Evolutionary conservation across 2,329 filamentous ascomycete genomes (phyloP).

Genomic region (Scleromitrula shiraiana): DNA sequence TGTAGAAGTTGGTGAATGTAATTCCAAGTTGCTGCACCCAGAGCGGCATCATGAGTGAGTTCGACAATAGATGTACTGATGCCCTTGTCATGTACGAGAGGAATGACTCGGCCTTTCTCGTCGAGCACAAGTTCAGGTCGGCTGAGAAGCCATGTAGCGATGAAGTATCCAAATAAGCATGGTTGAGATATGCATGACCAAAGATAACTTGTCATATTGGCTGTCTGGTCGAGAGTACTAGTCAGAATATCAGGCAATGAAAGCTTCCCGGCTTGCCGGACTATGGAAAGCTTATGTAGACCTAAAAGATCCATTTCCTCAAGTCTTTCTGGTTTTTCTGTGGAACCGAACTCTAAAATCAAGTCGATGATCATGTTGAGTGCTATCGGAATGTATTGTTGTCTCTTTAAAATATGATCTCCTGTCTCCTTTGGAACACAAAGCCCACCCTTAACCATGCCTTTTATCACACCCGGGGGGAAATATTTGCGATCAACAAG

Average conservation of each 20-base stretch:
- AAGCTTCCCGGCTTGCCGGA: conserved; percentile 23
- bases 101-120: conserved; percentile 35
- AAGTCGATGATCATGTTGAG: conserved; percentile 38
- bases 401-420: conserved; percentile 32
- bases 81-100: conserved; percentile 34
- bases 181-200: conserved; percentile 18
- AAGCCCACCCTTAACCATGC: too few relatives aligned
- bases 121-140: conserved; percentile 34
- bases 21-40: conserved; percentile 9
- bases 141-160: conserved; percentile 10
- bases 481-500: too few relatives aligned
- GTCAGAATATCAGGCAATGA: conserved; percentile 29
- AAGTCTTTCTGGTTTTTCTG: conserved; percentile 27
- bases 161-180: conserved; percentile 2
- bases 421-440: conserved; percentile 10
- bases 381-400: conserved; percentile 30
- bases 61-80: conserved; percentile 38
- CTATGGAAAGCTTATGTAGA: conserved; percentile 30
- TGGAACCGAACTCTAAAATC: conserved; percentile 35
- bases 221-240: conserved; percentile 30
- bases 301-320: conserved; percentile 26
- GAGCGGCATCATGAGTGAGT: conserved; percentile 23
- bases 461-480: too few relatives aligned
- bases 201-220: conserved; percentile 31
- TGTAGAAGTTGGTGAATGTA: conserved; percentile 23